Evolutionary conservation across 306 rosid genomes (phyloP).

Genomic region (Cicer bijugum): DNA sequence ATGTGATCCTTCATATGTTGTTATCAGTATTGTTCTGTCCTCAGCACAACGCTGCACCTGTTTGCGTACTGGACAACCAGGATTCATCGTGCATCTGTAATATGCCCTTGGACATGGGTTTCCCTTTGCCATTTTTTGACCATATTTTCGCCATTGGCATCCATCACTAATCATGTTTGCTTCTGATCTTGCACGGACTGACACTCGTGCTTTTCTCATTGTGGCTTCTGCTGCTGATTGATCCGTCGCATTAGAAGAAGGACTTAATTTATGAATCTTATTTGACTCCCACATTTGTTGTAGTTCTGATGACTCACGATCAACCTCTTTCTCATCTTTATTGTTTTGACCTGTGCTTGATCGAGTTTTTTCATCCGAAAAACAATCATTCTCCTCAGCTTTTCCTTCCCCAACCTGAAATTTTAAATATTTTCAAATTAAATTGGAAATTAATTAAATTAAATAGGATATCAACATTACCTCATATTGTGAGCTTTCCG

Average conservation of each 20-base stretch:
- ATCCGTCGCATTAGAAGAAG: constrained; percentile 47
- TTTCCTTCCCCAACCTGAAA: constrained; percentile 53
- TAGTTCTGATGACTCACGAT: constrained; percentile 53
- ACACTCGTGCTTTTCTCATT: constrained; percentile 96
- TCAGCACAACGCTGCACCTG: constrained; percentile 99
- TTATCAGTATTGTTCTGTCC: constrained; percentile 74
- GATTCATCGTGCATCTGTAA: constrained; percentile 91
- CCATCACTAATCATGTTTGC: constrained; percentile 97
- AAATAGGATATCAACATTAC: background rate
- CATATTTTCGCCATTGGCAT: constrained; percentile 96
- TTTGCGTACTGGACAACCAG: constrained; percentile 96
- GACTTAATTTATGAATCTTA: constrained; percentile 54
- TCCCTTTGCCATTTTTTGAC: constrained; percentile 96
- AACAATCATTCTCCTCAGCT: constrained; percentile 58
- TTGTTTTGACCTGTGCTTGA: constrained; percentile 64
- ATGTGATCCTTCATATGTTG: constrained; percentile 90
- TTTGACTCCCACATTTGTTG: constrained; percentile 66
- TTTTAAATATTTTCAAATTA: no score
- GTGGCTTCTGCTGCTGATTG: constrained; percentile 75
- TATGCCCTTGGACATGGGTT: constrained; percentile 98
- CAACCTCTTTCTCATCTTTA: background rate
- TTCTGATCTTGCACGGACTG: constrained; percentile 96
- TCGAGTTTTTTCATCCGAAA: constrained; percentile 71
- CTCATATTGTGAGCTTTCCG: constrained; percentile 44
- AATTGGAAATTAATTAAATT: no score